A percentile compares a stretch with the other conserved stretches of the same genome.
Conservation (phyloP, 176 grass and related monocot species). For the Eleusine coracana region DNA sequence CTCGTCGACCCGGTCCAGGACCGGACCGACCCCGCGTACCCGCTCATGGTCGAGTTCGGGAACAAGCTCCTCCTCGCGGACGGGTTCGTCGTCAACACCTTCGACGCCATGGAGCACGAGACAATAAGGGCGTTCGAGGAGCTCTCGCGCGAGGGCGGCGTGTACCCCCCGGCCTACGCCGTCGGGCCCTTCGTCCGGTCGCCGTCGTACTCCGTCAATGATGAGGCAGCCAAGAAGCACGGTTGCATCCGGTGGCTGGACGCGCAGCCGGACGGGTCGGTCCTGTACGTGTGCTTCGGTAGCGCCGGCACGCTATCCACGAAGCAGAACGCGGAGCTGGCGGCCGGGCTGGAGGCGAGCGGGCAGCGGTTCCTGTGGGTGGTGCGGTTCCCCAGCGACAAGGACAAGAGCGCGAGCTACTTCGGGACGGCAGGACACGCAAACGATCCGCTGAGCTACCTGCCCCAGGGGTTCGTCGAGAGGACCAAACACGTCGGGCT, state of each 20-base stretch:
- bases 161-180: conserved; percentile 43
- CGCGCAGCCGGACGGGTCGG: conserved; percentile 58
- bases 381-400: conserved; percentile 47
- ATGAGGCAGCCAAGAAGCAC: background rate
- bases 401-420: conserved; percentile 21
- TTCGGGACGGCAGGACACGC: background rate
- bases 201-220: background rate
- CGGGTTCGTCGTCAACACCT: conserved; percentile 57
- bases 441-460: conserved; percentile 20
- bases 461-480: conserved; percentile 44
- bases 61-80: conserved; percentile 21
- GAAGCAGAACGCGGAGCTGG: conserved; percentile 55
- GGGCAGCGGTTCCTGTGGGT: conserved; percentile 72
- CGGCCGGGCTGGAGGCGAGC: conserved; percentile 64
- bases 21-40: conserved; percentile 32
- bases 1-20: conserved; percentile 40
- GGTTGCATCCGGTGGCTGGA: conserved; percentile 70
- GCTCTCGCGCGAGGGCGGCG: conserved; percentile 33
- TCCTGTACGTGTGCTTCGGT: conserved; percentile 70
- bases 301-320: conserved; percentile 60
- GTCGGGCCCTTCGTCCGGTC: conserved; percentile 51
- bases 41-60: conserved; percentile 17
- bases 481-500: conserved; percentile 41
- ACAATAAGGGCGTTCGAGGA: conserved; percentile 33
- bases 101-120: conserved; percentile 56